Evolutionary conservation across 2,329 filamentous ascomycete genomes (phyloP), one percentile per base, ranked within the genome.

Genomic region (Diaporthe longicolla): DNA sequence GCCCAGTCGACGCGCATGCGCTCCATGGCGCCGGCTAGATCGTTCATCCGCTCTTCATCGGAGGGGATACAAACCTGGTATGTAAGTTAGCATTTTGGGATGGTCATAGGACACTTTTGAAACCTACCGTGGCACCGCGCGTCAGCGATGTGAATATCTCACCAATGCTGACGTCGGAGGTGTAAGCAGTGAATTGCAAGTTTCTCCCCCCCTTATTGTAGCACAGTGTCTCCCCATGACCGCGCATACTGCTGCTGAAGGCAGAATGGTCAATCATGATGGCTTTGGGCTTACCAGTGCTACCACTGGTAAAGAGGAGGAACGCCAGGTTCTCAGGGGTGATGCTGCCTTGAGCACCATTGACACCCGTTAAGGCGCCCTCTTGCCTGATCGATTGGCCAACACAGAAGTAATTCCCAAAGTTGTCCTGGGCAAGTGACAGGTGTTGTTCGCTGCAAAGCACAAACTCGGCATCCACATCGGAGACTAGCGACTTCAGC

Each of bases 31-130:
- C 74, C 59, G 17, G 77, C 76, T 0, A 85, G 75, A n/a, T 83
- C 78, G 17, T 85, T 84, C 48, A 85, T 77, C 0, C 84, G 81
- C 32, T 82, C 80, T 1, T 83, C 78, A 29, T 87, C 84, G 0
- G 82, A 83, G 0, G 84, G 83, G 19, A 83, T 76, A 35, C 81
- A 82, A 4, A 83, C 76, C 63, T 81, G 82, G 0, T 79, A 80
- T 21, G 6, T 17, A 24, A 2, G 21, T 59, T 59, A 59, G 55
- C 7, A 6, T 5, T 9, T 15, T 59, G 2, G 7, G 5, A 10
- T 3, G 55, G 29, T 8, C 7, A 32, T 1, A 2, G 9, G 54
- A 8, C 4, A 2, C 15, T 2, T 13, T 13, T 43, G 57, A 3
- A 10, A 24, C 55, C 37, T 59, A 40, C 57, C 5, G 57, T 59